A percentile compares a stretch with the other conserved stretches of the same genome.
These are phyloP conservation scores for Lachnellula cervina DNA, from an alignment of 2,329 filamentous ascomycete genomes.

Conservation along the genomic window DNA sequence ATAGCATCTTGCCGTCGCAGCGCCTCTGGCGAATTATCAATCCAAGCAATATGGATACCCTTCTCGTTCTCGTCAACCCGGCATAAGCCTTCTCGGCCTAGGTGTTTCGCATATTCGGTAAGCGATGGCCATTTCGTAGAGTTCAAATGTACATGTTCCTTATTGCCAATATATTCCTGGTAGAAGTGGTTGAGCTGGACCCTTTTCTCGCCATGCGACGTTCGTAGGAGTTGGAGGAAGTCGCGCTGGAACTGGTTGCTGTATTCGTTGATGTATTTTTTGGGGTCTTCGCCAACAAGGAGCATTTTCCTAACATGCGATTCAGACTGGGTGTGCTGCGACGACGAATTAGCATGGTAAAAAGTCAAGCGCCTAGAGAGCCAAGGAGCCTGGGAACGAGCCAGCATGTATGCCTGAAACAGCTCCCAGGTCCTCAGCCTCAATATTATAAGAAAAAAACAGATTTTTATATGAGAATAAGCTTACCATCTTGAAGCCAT, in stretches of 20 bases:
- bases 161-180: conserved; percentile 84
- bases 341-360: too few relatives aligned
- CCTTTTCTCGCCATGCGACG: conserved; percentile 84
- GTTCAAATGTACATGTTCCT: conserved; percentile 91
- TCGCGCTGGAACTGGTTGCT: conserved; percentile 76
- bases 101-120: conserved; percentile 82
- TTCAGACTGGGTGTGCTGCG: conserved; percentile 74
- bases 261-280: conserved; percentile 78
- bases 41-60: conserved; percentile 81
- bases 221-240: conserved; percentile 72
- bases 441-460: too few relatives aligned
- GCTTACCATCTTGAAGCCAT: conserved; percentile 71
- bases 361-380: too few relatives aligned
- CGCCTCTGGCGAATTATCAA: conserved; percentile 86
- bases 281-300: conserved; percentile 79
- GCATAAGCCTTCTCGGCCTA: conserved; percentile 83
- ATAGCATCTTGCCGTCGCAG: conserved; percentile 76
- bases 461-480: too few relatives aligned
- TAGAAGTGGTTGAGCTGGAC: conserved; percentile 92
- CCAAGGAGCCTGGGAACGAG: too few relatives aligned
- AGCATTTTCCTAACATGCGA: conserved; percentile 87
- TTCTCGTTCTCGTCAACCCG: conserved; percentile 87
- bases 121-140: conserved; percentile 82
- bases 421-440: too few relatives aligned
- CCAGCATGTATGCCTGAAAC: too few relatives aligned